phyloP scores from a whole-genome alignment of 2,329 filamentous ascomycete species.

The Aspergillus fumigatus region DNA sequence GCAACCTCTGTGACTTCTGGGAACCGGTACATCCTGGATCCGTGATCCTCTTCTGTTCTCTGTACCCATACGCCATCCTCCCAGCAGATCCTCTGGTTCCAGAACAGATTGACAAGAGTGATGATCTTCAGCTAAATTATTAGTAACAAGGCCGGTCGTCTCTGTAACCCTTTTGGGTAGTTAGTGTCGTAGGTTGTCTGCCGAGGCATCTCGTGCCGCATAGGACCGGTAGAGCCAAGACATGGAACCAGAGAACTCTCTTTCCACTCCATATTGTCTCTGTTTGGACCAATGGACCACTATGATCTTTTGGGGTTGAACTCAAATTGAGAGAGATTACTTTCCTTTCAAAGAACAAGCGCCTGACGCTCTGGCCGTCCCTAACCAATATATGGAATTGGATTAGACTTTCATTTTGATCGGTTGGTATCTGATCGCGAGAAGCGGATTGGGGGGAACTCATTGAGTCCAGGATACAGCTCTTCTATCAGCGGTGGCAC shows the following conservation, averaged over 20 bases:
- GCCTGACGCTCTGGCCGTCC: background rate
- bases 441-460: background rate
- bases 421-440: background rate
- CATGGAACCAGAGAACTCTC: background rate
- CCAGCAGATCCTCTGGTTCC: conserved; percentile 1
- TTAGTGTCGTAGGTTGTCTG: conserved; percentile 1
- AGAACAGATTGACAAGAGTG: conserved; percentile 9
- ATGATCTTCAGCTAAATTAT: conserved; percentile 11
- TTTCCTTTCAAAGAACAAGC: background rate
- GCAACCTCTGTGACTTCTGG: background rate
- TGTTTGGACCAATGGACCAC: background rate
- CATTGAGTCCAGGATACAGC: background rate
- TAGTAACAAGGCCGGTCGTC: background rate
- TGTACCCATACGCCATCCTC: background rate
- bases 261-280: background rate
- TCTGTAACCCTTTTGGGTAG: conserved; percentile 12
- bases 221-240: conserved; percentile 10
- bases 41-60: background rate
- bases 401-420: background rate
- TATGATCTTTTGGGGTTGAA: background rate
- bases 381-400: background rate
- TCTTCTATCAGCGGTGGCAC: background rate
- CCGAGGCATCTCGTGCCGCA: conserved; percentile 16
- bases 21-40: too few relatives aligned
- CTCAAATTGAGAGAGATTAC: background rate